A percentile compares a stretch with the other conserved stretches of the same genome.
These are phyloP conservation scores for Truncatella angustata DNA, from an alignment of 2,329 filamentous ascomycete genomes.

Conservation along the genomic window DNA sequence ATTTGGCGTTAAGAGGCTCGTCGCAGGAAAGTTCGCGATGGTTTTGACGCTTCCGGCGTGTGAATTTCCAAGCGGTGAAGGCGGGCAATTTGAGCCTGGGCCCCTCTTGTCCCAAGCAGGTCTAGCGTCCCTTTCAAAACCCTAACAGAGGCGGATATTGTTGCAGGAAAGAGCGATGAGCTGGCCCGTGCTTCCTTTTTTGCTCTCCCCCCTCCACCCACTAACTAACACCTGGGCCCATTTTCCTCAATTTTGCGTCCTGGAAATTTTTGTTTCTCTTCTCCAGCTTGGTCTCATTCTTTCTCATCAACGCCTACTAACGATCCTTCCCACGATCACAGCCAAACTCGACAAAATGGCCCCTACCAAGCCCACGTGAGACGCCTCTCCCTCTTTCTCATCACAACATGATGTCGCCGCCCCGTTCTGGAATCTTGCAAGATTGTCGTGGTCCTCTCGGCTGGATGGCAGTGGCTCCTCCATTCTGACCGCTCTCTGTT, in stretches of 20 bases:
- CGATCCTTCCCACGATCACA: constrained; percentile 9
- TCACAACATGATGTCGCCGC: constrained; percentile 31
- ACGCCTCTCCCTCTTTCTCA: constrained; percentile 54
- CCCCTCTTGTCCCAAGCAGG: not conserved
- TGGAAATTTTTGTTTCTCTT: not conserved
- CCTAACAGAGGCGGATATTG: not conserved
- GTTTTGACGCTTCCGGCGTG: constrained; percentile 1
- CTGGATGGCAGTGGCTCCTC: constrained; percentile 50
- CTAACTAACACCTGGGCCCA: too few species aligned
- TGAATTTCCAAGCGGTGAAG: constrained; percentile 10
- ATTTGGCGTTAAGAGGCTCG: constrained; percentile 11
- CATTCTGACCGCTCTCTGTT: constrained; percentile 33
- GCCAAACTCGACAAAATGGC: constrained; percentile 34
- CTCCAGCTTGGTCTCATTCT: not conserved
- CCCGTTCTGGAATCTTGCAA: constrained; percentile 55
- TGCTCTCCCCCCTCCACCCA: not conserved
- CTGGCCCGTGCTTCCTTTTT: not conserved
- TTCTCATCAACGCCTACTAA: constrained; percentile 10
- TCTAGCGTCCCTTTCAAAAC: not conserved
- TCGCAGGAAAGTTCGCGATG: constrained; percentile 17
- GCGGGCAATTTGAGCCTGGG: not conserved
- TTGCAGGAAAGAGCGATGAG: not conserved
- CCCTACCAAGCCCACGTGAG: constrained; percentile 31
- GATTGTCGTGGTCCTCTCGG: constrained; percentile 84
- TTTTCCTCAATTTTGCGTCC: constrained; percentile 8